Base-by-base conservation (phyloP, 768 basidiomycete species). In the Hericium alpestre region DNA sequence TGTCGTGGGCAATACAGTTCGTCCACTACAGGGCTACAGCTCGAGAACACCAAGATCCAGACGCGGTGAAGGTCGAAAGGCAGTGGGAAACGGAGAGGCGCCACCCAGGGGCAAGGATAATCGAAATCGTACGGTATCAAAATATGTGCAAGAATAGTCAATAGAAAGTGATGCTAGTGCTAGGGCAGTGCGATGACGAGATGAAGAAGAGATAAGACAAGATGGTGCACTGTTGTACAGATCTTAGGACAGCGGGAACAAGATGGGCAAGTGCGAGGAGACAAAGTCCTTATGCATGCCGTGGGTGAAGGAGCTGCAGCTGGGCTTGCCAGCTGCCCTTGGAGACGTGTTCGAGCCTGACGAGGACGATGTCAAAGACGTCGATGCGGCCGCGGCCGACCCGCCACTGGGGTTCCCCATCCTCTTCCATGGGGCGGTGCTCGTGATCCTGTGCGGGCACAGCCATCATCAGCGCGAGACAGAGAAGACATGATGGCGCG, bases 241-340 rank as follows among this genome's bases (percentile, higher is more conserved):
- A 25, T 25, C 25, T 60, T 32, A 60, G 4, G 41, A 16, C 41
- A 18, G 41, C 16, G 41, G 41, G 9, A 13, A 18, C 41, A 18
- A 43, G 41, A 18, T 12, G 41, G 18, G 12, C 16, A 22, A 23
- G 18, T n/a, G 18, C 13, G 48, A n/a, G 25, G 25, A 27, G 18
- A 4, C 18, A 27, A 50, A 23, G 22, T 32, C 32, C 32, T 32
- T 32, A 20, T 46, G 43, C 43, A 46, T 46, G 43, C 8, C 43
- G 43, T 59, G 52, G 60, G 5, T 13, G 46, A 3, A 53, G 16
- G 51, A 89, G 73, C 65, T 86, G 78, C 48, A 90, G 70, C 56
- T 90, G 86, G 20, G 87, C 86, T 58, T 90, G 87, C 87, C 87
- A 90, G 56, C 82, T 84, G 11, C 88, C 87, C 70, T 87, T 81